Evolutionary conservation across 768 basidiomycete species (phyloP).

Genomic region (Termitomyces heimii): DNA sequence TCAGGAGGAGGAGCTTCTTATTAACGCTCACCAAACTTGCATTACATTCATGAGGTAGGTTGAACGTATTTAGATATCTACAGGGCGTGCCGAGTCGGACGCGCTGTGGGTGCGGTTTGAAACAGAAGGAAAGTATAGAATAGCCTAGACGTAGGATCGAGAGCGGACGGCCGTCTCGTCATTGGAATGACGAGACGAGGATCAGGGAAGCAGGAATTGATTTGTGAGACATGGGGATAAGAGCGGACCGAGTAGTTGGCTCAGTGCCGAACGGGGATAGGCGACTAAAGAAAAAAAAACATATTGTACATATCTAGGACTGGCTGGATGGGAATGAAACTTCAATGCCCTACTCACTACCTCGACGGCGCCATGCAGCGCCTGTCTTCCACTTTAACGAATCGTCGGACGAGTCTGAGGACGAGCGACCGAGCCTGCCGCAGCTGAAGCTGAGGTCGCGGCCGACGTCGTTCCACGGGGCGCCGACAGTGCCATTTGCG

Average conservation of each 20-base stretch:
- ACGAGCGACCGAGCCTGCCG: constrained; percentile 17
- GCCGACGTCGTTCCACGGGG: constrained; percentile 12
- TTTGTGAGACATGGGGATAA: neutral
- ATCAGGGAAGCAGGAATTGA: neutral
- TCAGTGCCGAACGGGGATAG: neutral
- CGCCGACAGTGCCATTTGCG: constrained; percentile 8
- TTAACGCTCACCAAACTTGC: neutral
- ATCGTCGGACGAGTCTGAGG: constrained; percentile 11
- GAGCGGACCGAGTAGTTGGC: neutral
- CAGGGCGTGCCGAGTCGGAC: neutral
- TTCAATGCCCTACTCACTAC: constrained; percentile 27
- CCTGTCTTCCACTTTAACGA: constrained; percentile 33
- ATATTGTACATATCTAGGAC: neutral
- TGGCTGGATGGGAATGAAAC: neutral
- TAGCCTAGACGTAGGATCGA: neutral
- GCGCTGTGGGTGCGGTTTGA: neutral
- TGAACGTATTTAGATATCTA: neutral
- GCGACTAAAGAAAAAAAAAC: constrained; percentile 2
- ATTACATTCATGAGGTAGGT: neutral
- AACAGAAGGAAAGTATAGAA: neutral
- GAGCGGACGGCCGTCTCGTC: neutral
- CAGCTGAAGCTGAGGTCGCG: constrained; percentile 17
- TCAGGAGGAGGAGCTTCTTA: neutral
- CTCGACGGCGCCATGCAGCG: constrained; percentile 11
- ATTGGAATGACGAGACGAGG: neutral